Base-by-base conservation (phyloP, 495 filamentous ascomycete genomes). In the Venustampulla echinocandica region DNA sequence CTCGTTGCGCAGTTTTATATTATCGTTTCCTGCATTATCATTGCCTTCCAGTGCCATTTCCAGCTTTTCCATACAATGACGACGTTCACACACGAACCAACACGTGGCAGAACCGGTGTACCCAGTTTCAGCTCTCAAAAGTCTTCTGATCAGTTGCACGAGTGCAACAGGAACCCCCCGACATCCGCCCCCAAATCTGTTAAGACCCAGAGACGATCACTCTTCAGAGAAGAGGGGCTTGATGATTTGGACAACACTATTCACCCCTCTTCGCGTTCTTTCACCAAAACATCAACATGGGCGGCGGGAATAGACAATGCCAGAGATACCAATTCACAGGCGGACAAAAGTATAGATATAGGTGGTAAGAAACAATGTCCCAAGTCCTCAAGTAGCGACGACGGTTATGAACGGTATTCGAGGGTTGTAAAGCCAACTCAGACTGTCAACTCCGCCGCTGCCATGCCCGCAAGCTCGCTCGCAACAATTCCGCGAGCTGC, bases 201-300 rank as follows among this genome's bases (percentile, higher is more conserved):
- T 24, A 55, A 52, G 28, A 63, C 64, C 54, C 61, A 56, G 13
- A 60, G 66, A 20, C 62, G 59, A 46, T 69, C 66, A 15, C 56
- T 71, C 39, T 74, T 74, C 49, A 66, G 56, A 44, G 70, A 74
- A 52, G 55, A 68, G 32, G 69, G 67, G 10, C 45, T 74, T 34
- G 60, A 66, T 33, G 61, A 64, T 44, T 30, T 56, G 46, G 47
- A 41, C 59, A 66, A 27, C 53, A 61, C 15, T 39, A 49, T 44
- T 43, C 48, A 19, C 18, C 20, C 34, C 15, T 37, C 34, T 17
- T n/a, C n/a, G n/a, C n/a, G n/a, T n/a, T n/a, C n/a, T n/a, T n/a
- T n/a, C n/a, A n/a, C n/a, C n/a, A n/a, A n/a, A n/a, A n/a, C n/a
- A n/a, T n/a, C n/a, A n/a, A n/a, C n/a, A n/a, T n/a, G n/a, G 7